Conservation (phyloP, 2,329 filamentous ascomycete species). For the Chalara sp. region DNA sequence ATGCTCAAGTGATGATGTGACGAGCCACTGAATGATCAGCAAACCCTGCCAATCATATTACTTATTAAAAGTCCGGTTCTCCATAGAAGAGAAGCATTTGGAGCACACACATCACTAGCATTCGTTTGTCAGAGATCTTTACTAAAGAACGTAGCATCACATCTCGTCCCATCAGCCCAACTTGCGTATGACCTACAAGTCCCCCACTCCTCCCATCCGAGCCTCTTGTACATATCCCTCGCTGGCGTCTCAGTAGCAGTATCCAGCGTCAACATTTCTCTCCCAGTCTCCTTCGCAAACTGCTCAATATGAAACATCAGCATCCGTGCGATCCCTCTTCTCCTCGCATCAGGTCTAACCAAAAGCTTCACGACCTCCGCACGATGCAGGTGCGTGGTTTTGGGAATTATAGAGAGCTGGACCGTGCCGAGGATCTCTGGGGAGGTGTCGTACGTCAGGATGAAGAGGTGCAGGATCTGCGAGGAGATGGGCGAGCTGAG, state of each 20-base stretch:
- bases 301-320: constrained; percentile 6
- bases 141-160: constrained; percentile 6
- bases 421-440: constrained; percentile 1
- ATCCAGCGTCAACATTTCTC: constrained; percentile 3
- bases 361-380: constrained; percentile 6
- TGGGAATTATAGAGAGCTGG: constrained; percentile 1
- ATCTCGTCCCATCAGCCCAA: constrained; percentile 4
- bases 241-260: constrained; percentile 4
- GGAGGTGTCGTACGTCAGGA: neutral
- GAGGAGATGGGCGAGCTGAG: neutral
- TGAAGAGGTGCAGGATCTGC: constrained; percentile 1
- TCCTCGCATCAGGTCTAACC: neutral
- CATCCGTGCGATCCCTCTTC: constrained; percentile 2
- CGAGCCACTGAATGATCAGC: too few species aligned
- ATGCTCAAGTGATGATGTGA: too few species aligned
- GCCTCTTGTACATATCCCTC: constrained; percentile 3
- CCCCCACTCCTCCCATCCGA: constrained; percentile 9
- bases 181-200: constrained; percentile 5
- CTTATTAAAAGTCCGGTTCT: too few species aligned
- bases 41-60: too few species aligned
- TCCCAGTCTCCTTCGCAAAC: constrained; percentile 3
- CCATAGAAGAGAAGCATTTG: too few species aligned
- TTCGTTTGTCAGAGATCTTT: neutral
- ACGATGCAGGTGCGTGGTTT: constrained; percentile 4
- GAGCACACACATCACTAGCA: too few species aligned